These are phyloP conservation scores for Pelargonium australe DNA, from an alignment of 441 rosid genomes.

Conservation along the genomic window DNA sequence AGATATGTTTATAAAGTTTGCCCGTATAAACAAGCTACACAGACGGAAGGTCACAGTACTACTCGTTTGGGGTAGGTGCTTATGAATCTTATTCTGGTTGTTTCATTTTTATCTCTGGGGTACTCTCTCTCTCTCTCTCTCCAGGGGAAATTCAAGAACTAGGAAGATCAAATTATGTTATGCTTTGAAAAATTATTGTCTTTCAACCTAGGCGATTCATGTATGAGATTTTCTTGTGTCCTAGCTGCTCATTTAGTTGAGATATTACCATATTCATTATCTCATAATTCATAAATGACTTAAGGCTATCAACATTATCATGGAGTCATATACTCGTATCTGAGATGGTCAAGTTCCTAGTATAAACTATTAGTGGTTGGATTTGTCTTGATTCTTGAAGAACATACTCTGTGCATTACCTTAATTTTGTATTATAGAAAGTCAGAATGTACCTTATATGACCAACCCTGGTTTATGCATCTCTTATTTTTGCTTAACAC, in stretches of 20 bases:
- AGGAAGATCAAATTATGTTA: no score
- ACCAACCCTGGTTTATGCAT: background rate
- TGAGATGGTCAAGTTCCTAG: background rate
- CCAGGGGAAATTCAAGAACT: no score
- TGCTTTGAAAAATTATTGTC: no score
- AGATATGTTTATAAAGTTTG: slow-evolving; percentile 95
- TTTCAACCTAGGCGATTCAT: no score
- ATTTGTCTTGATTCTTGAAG: background rate
- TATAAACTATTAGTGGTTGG: background rate
- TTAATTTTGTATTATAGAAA: background rate
- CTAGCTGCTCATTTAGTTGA: no score
- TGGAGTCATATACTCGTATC: background rate
- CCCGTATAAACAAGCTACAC: slow-evolving; percentile 78
- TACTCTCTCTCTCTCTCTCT: no score
- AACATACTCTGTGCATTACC: background rate
- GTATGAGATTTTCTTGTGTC: no score
- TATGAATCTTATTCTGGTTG: slow-evolving; percentile 2
- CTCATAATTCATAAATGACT: no score
- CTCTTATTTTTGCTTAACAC: background rate
- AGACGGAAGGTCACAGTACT: slow-evolving; percentile 63
- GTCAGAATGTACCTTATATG: background rate
- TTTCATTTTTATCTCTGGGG: background rate
- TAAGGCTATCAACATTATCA: no score
- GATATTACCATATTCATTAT: no score
- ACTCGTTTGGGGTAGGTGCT: slow-evolving; percentile 70